phyloP scores from a whole-genome alignment of 2,329 filamentous ascomycete genomes.

The Aphanocladium album region DNA sequence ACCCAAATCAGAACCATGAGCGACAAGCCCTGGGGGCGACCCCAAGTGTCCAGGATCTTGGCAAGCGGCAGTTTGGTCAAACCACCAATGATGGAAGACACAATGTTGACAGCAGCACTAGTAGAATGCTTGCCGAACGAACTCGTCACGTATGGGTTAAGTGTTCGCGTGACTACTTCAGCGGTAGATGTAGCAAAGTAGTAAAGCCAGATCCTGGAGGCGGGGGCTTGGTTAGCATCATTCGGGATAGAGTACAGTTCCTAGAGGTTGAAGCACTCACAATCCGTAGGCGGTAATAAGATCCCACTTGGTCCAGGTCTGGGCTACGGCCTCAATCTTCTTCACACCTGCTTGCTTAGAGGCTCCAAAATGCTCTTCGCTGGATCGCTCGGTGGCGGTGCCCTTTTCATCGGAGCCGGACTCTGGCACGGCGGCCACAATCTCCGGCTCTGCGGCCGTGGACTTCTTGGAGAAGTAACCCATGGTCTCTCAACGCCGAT shows the following conservation, averaged over 20 bases:
- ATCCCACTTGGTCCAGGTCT: constrained; percentile 35
- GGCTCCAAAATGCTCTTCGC: constrained; percentile 29
- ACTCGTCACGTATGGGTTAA: constrained; percentile 46
- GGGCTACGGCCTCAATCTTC: constrained; percentile 42
- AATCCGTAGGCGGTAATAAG: constrained; percentile 39
- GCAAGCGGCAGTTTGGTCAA: constrained; percentile 62
- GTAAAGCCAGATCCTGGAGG: constrained; percentile 35
- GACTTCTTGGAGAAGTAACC: neutral
- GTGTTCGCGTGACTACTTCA: constrained; percentile 32
- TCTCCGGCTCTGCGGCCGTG: constrained; percentile 19
- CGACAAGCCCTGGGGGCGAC: constrained; percentile 57
- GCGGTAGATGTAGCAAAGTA: constrained; percentile 35
- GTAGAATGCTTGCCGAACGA: constrained; percentile 50
- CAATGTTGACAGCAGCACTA: constrained; percentile 47
- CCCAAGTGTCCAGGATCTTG: constrained; percentile 64
- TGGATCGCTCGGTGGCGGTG: constrained; percentile 14
- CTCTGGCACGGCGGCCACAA: constrained; percentile 10
- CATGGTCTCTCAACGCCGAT: neutral
- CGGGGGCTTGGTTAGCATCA: neutral
- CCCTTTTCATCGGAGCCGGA: constrained; percentile 10
- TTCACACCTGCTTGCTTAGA: constrained; percentile 43
- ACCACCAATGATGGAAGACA: constrained; percentile 51
- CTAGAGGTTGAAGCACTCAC: constrained; percentile 25
- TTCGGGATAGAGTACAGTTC: neutral
- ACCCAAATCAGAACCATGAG: constrained; percentile 48